Conservation (phyloP, 805 yeast species). For the Starmerella vaccinii region DNA sequence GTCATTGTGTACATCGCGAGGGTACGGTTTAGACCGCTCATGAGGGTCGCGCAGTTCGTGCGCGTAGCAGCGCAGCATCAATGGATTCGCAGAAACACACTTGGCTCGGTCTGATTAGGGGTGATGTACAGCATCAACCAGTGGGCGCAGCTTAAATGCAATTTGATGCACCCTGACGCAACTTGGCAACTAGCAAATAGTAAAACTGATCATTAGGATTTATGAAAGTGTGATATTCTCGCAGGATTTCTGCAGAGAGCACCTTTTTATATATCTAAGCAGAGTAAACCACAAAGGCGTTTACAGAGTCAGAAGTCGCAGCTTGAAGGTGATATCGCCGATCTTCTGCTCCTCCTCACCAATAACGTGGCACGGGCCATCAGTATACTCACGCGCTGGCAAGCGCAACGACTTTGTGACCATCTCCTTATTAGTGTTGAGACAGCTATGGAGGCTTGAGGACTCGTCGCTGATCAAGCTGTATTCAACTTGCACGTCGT, state of each 20-base stretch:
- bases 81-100: no score
- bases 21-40: not conserved
- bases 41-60: no score
- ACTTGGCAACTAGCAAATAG: no score
- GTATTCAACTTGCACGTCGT: constrained; percentile 84
- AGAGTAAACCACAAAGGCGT: not conserved
- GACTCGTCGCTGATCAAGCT: constrained; percentile 50
- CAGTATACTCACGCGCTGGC: constrained; percentile 42
- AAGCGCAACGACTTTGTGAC: constrained; percentile 68
- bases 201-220: no score
- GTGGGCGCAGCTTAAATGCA: no score
- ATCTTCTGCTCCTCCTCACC: constrained; percentile 80
- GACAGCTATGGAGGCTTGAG: constrained; percentile 42
- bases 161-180: no score
- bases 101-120: no score
- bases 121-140: no score
- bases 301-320: constrained; percentile 60
- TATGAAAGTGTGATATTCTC: no score
- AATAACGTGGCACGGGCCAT: constrained; percentile 43
- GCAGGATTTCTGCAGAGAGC: no score
- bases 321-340: constrained; percentile 66
- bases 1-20: not conserved
- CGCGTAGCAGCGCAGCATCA: no score
- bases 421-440: constrained; percentile 55
- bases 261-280: no score